A percentile compares a stretch with the other conserved stretches of the same genome.
phyloP scores from a whole-genome alignment of 768 basidiomycete species.

The Lactarius indigo region DNA sequence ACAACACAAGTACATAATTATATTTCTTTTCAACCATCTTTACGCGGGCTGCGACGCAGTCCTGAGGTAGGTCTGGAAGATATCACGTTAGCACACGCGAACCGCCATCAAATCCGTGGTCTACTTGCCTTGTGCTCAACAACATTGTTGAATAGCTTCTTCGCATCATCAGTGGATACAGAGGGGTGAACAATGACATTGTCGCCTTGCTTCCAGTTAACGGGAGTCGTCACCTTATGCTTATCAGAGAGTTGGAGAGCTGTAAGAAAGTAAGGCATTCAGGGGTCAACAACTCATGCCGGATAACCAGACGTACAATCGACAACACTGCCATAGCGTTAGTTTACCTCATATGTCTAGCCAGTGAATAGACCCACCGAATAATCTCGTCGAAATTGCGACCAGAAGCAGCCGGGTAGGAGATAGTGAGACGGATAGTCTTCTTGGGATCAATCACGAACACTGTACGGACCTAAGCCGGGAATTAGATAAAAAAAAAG shows the following conservation, averaged over 20 bases:
- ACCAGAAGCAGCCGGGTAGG: conserved; percentile 95
- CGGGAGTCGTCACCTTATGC: conserved; percentile 81
- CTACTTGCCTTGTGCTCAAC: conserved; percentile 69
- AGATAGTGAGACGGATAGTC: conserved; percentile 81
- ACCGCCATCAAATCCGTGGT: background rate
- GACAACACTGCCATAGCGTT: conserved; percentile 52
- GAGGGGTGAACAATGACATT: conserved; percentile 90
- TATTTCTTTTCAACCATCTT: conserved; percentile 25
- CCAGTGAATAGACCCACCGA: conserved; percentile 36
- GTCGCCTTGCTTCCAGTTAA: conserved; percentile 92
- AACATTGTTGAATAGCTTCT: conserved; percentile 83
- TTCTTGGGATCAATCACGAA: conserved; percentile 98
- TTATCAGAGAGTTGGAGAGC: conserved; percentile 91
- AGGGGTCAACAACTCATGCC: conserved; percentile 23
- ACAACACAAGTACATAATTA: conserved; percentile 3
- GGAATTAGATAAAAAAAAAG: background rate
- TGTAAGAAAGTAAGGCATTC: conserved; percentile 26
- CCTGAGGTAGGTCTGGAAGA: conserved; percentile 76
- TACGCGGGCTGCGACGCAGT: conserved; percentile 54
- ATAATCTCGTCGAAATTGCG: conserved; percentile 83
- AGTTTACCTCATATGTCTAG: background rate
- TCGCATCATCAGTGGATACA: conserved; percentile 84
- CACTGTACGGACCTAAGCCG: conserved; percentile 80
- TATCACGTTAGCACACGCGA: background rate
- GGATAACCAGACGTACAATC: conserved; percentile 45